Conservation (phyloP, 768 basidiomycete genomes). For the Suillus sp. region DNA sequence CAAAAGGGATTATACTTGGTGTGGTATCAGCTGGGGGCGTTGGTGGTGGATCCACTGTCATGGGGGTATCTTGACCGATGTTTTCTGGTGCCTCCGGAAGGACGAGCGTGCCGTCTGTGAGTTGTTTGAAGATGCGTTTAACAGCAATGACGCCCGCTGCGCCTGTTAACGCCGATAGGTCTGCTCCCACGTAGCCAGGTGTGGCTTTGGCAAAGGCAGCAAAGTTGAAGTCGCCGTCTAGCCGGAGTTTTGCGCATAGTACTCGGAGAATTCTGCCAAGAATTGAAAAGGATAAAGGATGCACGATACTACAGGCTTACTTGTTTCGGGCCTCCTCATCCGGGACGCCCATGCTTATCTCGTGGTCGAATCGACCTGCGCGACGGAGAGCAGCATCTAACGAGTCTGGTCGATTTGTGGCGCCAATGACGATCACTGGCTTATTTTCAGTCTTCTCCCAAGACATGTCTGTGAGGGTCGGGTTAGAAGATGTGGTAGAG, state of each 20-base stretch:
- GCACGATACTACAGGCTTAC: constrained; percentile 47
- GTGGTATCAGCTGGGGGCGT: constrained; percentile 23
- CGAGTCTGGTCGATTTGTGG: constrained; percentile 95
- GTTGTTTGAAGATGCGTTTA: constrained; percentile 87
- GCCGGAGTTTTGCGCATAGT: constrained; percentile 77
- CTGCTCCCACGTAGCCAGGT: constrained; percentile 97
- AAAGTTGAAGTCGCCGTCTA: constrained; percentile 91
- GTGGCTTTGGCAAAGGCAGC: constrained; percentile 84
- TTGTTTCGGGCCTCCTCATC: constrained; percentile 88
- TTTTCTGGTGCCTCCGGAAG: constrained; percentile 45
- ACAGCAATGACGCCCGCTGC: constrained; percentile 96
- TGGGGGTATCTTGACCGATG: constrained; percentile 32
- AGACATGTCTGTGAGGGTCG: constrained; percentile 74
- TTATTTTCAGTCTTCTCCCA: constrained; percentile 95
- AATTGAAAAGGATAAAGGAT: background rate
- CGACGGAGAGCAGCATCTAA: constrained; percentile 91
- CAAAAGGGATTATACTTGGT: constrained; percentile 35
- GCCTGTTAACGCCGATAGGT: constrained; percentile 85
- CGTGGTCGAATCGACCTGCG: constrained; percentile 95
- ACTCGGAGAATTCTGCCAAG: constrained; percentile 81
- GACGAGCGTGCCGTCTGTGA: constrained; percentile 65
- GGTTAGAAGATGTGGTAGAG: background rate
- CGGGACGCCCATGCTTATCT: constrained; percentile 97
- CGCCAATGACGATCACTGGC: constrained; percentile 92
- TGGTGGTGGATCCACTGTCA: constrained; percentile 39